Evolutionary conservation across 257 asterid species (phyloP), one percentile per base, ranked within the genome.

Genomic region (Gynochthodes officinalis): DNA sequence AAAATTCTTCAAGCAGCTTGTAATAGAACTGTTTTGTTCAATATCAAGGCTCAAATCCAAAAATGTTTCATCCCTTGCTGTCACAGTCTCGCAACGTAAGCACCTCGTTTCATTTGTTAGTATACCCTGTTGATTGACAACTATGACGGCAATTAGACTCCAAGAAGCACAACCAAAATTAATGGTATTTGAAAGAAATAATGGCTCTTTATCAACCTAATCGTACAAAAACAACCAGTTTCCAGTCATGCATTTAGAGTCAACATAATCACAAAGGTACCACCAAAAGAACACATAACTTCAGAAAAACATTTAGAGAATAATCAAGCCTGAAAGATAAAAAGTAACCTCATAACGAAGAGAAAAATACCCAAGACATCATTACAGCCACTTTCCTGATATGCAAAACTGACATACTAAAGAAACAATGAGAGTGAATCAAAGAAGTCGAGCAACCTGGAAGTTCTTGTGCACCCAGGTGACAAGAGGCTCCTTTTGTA

Each of bases 381-480:
- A 44, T 11, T 62, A 52, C 71, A 64, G 64, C 37, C 48, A n/a
- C 18, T 44, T 42, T 55, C 19, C 76, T 30, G 30, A 13, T 23
- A 15, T 3, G 30, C 19, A 25, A 65, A 44, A 23, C 9, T 52
- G 39, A 40, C 28, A 35, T 15, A 33, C 61, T n/a, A n/a, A n/a
- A 28, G 14, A 35, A 46, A 76, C 48, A 52, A 50, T 23, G 7
- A n/a, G 32, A 23, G n/a, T n/a, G 74, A 54, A 43, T 44, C 46
- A 75, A 71, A 39, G 66, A 71, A 23, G 64, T 44, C 63, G 60
- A 75, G 48, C 75, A 65, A 86, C 98, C 92, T 92, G 96, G 79
- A 92, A 92, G 80, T 87, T 88, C 78, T 88, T 88, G 90, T 92
- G 96, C 81, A 92, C 98, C 97, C 96, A 88, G 66, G 97, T 89